These are phyloP conservation scores for Orobanche coerulescens DNA, from an alignment of 257 asterid species.

Conservation along the genomic window DNA sequence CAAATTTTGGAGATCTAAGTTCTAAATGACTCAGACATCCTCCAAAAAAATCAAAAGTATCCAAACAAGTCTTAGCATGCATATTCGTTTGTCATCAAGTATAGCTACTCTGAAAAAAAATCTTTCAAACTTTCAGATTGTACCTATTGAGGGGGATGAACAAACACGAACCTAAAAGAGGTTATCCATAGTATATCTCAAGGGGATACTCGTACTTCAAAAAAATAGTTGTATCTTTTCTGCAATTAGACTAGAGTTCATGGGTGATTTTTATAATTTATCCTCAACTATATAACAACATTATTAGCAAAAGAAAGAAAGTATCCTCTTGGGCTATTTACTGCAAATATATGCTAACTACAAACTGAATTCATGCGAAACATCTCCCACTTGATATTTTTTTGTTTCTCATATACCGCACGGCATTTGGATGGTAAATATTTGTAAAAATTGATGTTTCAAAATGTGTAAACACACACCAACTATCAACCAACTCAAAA, in stretches of 20 bases:
- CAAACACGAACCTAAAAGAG: background rate
- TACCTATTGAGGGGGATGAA: background rate
- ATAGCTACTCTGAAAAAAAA: background rate
- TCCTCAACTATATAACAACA: background rate
- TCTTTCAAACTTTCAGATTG: background rate
- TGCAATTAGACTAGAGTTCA: background rate
- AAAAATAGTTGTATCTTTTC: background rate
- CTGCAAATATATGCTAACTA: background rate
- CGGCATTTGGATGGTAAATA: background rate
- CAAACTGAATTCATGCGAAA: background rate
- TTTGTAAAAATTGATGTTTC: background rate
- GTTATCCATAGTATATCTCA: too few relatives aligned
- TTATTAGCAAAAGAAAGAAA: background rate
- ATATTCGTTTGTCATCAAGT: background rate
- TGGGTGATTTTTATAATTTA: background rate
- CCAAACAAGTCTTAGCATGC: too few relatives aligned
- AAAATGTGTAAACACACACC: slow-evolving; percentile 1
- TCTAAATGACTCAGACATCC: too few relatives aligned
- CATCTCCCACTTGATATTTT: background rate
- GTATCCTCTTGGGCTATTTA: background rate
- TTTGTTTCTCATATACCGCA: background rate
- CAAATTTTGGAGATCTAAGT: too few relatives aligned
- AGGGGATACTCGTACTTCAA: background rate
- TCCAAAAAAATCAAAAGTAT: too few relatives aligned
- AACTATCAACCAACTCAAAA: background rate